A percentile compares a stretch with the other conserved stretches of the same genome.
These are phyloP conservation scores for Mycena epipterygia DNA, from an alignment of 768 basidiomycete genomes.

Conservation along the genomic window DNA sequence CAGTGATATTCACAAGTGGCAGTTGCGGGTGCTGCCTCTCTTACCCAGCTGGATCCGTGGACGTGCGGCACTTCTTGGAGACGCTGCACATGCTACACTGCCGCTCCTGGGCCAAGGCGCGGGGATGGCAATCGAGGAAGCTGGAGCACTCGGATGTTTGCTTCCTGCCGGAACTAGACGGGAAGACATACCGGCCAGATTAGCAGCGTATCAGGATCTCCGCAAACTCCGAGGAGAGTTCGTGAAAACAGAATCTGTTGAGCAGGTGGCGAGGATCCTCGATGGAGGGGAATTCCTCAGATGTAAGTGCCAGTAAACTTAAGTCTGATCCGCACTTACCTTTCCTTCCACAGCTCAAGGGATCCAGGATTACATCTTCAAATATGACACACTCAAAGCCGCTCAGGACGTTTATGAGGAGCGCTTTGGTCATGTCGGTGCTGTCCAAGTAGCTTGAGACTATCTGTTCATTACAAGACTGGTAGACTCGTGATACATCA, in stretches of 20 bases:
- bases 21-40: constrained; percentile 17
- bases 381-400: constrained; percentile 18
- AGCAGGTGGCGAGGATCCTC: background rate
- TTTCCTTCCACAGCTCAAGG: background rate
- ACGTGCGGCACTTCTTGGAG: constrained; percentile 26
- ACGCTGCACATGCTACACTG: constrained; percentile 41
- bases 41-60: constrained; percentile 25
- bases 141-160: constrained; percentile 15
- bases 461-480: no score
- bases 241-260: constrained; percentile 10
- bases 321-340: background rate
- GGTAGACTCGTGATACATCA: no score
- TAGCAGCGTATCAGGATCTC: constrained; percentile 20
- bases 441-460: background rate
- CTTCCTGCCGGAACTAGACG: constrained; percentile 22
- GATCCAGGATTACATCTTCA: background rate
- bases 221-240: constrained; percentile 28
- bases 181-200: constrained; percentile 13
- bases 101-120: constrained; percentile 43
- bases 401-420: constrained; percentile 14
- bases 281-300: background rate
- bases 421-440: constrained; percentile 10
- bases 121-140: constrained; percentile 43
- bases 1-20: constrained; percentile 22
- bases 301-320: background rate